Evolutionary conservation across 352 stramenopile genomes (phyloP).

Genomic region (Blastocystis sp.): DNA sequence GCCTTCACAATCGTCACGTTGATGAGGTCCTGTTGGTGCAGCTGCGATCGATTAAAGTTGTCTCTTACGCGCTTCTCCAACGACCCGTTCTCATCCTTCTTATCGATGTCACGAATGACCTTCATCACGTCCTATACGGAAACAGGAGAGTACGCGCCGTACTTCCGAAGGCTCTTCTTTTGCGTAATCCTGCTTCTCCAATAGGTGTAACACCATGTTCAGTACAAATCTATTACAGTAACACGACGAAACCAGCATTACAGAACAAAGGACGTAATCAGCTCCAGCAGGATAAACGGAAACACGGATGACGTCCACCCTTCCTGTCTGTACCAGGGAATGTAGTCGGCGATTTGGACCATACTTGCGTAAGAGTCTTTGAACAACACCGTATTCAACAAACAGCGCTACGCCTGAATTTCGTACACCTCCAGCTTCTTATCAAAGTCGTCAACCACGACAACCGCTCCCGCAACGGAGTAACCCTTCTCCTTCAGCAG

Average conservation of each 20-base stretch:
- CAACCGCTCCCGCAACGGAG: not conserved
- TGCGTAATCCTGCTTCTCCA: constrained; percentile 10
- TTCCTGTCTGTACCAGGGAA: not conserved
- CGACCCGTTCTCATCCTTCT: not conserved
- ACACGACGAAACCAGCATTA: not conserved
- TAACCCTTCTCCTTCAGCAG: not conserved
- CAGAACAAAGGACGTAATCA: not conserved
- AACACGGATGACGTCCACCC: not conserved
- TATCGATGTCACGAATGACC: constrained; percentile 42
- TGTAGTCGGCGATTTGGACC: not conserved
- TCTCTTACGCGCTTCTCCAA: constrained; percentile 27
- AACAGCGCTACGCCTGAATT: constrained; percentile 13
- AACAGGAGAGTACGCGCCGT: not conserved
- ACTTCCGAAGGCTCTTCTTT: constrained; percentile 41
- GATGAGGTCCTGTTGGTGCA: constrained; percentile 26
- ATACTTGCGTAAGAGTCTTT: not conserved
- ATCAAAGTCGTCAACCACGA: constrained; percentile 46
- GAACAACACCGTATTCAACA: not conserved
- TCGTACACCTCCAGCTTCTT: constrained; percentile 17
- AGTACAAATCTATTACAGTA: not conserved
- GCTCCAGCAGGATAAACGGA: not conserved
- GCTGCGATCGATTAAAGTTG: constrained; percentile 28
- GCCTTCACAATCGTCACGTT: constrained; percentile 17
- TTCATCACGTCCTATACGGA: constrained; percentile 48
- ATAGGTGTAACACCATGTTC: not conserved